Percentiles rank a stretch among this genome's conserved stretches.
phyloP scores from a whole-genome alignment of 2,329 filamentous ascomycete genomes.

The Apiospora hydei region DNA sequence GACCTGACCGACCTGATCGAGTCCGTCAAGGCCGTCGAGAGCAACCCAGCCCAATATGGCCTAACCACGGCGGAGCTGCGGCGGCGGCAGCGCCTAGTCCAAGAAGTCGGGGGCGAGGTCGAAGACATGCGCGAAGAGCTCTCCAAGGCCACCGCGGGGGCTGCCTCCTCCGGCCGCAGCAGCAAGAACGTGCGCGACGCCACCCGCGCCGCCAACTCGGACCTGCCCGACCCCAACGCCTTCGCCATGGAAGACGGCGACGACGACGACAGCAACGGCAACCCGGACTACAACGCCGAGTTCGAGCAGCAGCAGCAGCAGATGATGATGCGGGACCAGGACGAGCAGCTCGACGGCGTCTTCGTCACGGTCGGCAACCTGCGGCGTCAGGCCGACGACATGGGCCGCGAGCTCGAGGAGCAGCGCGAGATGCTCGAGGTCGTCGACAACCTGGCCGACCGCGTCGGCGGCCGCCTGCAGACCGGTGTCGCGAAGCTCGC shows the following conservation, averaged over 20 bases:
- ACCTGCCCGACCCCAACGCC: constrained; percentile 61
- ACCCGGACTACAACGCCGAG: constrained; percentile 71
- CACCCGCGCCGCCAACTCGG: constrained; percentile 47
- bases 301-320: constrained; percentile 92
- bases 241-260: constrained; percentile 60
- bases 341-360: constrained; percentile 89
- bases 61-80: constrained; percentile 83
- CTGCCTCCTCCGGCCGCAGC: constrained; percentile 26
- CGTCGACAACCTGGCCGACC: constrained; percentile 83
- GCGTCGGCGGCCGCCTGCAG: constrained; percentile 85
- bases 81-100: constrained; percentile 81
- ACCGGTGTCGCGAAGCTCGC: constrained; percentile 87
- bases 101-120: constrained; percentile 88
- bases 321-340: constrained; percentile 93
- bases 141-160: constrained; percentile 55
- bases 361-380: constrained; percentile 93
- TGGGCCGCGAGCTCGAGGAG: constrained; percentile 96
- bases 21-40: constrained; percentile 86
- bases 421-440: constrained; percentile 88
- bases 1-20: constrained; percentile 90
- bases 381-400: constrained; percentile 88
- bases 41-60: constrained; percentile 86
- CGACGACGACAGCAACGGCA: constrained; percentile 48
- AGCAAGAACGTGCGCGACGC: constrained; percentile 33
- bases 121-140: constrained; percentile 90